Evolutionary conservation across 306 rosid genomes (phyloP).

Genomic region (Luffa acutangula): DNA sequence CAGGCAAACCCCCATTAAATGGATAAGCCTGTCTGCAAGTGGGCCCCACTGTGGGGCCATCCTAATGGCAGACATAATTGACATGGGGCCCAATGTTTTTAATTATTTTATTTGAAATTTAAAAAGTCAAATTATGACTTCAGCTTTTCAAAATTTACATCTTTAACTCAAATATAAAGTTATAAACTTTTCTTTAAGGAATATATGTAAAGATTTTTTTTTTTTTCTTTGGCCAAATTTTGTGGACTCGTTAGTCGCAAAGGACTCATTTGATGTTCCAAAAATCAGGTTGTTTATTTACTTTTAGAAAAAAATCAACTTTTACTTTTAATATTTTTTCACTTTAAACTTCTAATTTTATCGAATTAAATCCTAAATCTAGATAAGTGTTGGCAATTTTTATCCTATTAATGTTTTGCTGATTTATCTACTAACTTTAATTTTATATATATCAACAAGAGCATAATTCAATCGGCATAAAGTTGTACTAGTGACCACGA

Average conservation of each 20-base stretch:
- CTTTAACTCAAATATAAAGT: background rate
- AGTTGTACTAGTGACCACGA: too few species aligned
- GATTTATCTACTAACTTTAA: too few species aligned
- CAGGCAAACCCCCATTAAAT: background rate
- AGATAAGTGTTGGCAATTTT: too few species aligned
- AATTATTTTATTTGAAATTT: background rate
- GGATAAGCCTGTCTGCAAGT: conserved; percentile 1
- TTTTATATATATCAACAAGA: too few species aligned
- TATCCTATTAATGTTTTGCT: too few species aligned
- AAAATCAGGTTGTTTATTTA: background rate
- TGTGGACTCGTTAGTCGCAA: background rate
- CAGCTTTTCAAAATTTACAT: background rate
- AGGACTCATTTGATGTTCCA: background rate
- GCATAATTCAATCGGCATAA: too few species aligned
- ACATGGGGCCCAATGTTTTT: background rate
- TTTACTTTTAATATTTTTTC: too few species aligned
- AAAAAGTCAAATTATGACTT: background rate
- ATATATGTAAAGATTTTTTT: background rate
- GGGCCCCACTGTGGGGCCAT: background rate
- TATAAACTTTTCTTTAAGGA: background rate
- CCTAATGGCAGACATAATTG: background rate
- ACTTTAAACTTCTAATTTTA: too few species aligned
- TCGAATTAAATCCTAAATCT: too few species aligned
- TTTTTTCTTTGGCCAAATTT: background rate
- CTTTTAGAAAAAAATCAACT: background rate